phyloP scores from a whole-genome alignment of 73 alveolate genomes.

The Diophrys appendiculata region DNA sequence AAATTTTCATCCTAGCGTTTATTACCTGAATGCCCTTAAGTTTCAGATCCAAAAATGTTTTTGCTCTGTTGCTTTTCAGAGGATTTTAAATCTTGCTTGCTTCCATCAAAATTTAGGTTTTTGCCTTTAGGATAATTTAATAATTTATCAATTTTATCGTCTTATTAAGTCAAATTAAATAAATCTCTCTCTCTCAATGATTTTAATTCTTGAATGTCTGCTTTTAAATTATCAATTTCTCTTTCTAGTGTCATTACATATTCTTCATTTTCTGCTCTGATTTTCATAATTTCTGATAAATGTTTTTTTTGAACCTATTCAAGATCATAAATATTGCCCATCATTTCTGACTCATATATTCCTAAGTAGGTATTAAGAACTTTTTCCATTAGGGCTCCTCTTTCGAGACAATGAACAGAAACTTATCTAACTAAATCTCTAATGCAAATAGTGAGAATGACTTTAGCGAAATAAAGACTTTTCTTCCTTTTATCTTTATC shows the following conservation, averaged over 20 bases:
- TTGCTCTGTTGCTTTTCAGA: no score
- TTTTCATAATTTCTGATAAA: constrained; percentile 20
- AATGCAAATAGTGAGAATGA: constrained; percentile 44
- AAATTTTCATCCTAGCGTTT: constrained; percentile 3
- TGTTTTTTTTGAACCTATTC: constrained; percentile 46
- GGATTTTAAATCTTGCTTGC: no score
- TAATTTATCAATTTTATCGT: no score
- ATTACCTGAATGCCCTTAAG: no score
- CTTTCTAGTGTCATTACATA: constrained; percentile 4
- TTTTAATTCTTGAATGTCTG: constrained; percentile 8
- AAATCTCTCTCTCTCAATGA: no score
- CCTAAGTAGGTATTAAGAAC: constrained; percentile 48
- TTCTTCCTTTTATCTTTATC: constrained; percentile 43
- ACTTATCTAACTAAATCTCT: constrained; percentile 53
- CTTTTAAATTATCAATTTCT: constrained; percentile 14
- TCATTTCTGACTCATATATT: constrained; percentile 43
- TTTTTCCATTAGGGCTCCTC: constrained; percentile 60
- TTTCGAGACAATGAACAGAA: constrained; percentile 58
- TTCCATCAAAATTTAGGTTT: no score
- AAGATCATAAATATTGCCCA: constrained; percentile 43
- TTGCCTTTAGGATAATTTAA: no score
- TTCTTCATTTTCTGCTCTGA: constrained; percentile 37
- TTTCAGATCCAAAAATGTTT: no score
- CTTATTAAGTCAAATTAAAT: no score
- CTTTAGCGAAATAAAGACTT: constrained; percentile 45